Evolutionary conservation across 352 stramenopile species (phyloP).

Genomic region (Pythium utonaiense): DNA sequence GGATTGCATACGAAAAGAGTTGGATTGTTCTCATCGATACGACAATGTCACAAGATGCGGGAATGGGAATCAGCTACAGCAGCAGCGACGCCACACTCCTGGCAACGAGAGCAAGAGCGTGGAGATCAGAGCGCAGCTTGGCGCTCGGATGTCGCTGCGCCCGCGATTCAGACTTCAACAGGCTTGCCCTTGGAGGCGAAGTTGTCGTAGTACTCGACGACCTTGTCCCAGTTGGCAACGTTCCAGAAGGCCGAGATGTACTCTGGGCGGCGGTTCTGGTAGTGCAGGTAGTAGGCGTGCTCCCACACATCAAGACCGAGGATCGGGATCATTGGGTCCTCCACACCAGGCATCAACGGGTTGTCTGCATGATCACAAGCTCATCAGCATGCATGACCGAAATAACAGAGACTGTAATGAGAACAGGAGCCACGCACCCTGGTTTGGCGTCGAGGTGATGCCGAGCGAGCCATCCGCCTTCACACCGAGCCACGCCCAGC

Average conservation of each 20-base stretch:
- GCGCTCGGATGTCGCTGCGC: slow-evolving; percentile 8
- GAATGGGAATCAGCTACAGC: neutral
- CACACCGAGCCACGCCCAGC: slow-evolving; percentile 89
- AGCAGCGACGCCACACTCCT: neutral
- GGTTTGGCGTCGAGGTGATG: slow-evolving; percentile 95
- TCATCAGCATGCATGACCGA: too few species aligned
- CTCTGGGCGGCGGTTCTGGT: slow-evolving; percentile 94
- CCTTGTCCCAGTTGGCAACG: slow-evolving; percentile 95
- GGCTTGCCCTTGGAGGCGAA: slow-evolving; percentile 83
- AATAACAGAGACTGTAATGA: too few species aligned
- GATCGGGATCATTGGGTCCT: slow-evolving; percentile 89
- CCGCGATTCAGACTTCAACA: slow-evolving; percentile 74
- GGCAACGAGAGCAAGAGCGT: slow-evolving; percentile 14
- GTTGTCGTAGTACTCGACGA: slow-evolving; percentile 90
- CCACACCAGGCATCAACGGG: slow-evolving; percentile 78
- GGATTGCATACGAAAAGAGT: neutral
- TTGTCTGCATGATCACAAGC: slow-evolving; percentile 55
- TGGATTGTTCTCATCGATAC: neutral
- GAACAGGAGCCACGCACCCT: too few species aligned
- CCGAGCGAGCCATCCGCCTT: slow-evolving; percentile 89
- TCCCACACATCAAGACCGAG: slow-evolving; percentile 96
- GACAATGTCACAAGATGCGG: neutral
- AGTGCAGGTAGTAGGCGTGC: slow-evolving; percentile 96
- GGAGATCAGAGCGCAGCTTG: slow-evolving; percentile 14
- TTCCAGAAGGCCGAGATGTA: slow-evolving; percentile 99